A percentile compares a stretch with the other conserved stretches of the same genome.
Evolutionary conservation across 2,329 filamentous ascomycete species (phyloP).

Genomic region (Fusarium odoratissimum): DNA sequence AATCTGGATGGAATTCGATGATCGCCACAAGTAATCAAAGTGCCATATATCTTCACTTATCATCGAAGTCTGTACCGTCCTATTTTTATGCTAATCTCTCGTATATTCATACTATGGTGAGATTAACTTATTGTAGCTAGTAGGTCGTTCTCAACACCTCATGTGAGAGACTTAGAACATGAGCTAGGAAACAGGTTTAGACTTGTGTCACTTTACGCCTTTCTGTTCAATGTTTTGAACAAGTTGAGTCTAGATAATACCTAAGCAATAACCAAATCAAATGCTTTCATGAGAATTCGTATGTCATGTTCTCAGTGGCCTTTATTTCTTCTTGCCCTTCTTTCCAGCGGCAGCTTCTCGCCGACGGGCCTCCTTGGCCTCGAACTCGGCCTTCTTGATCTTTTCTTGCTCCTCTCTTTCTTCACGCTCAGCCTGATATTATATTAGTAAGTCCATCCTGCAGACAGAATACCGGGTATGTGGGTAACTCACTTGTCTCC

Average conservation of each 20-base stretch:
- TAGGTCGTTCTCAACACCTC: neutral
- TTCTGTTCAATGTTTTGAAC: neutral
- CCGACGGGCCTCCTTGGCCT: slow-evolving; percentile 65
- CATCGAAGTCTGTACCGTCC: neutral
- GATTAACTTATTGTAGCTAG: neutral
- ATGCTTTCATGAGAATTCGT: slow-evolving; percentile 4
- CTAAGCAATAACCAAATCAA: neutral
- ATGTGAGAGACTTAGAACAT: neutral
- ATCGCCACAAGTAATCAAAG: neutral
- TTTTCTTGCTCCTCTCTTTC: slow-evolving; percentile 65
- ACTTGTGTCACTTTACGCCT: neutral
- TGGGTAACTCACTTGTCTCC: slow-evolving; percentile 74
- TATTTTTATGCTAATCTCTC: neutral
- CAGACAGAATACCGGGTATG: no score
- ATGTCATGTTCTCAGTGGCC: neutral
- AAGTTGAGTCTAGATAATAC: neutral
- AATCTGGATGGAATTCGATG: neutral
- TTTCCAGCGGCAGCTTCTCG: slow-evolving; percentile 61
- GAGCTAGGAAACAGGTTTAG: neutral
- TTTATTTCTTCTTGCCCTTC: slow-evolving; percentile 62
- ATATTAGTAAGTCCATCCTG: slow-evolving; percentile 34
- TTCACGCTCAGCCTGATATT: slow-evolving; percentile 66
- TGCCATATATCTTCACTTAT: neutral
- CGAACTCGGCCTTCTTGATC: slow-evolving; percentile 61
- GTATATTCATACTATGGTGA: no score